Percentiles rank a stretch among this genome's conserved stretches.
Conservation (phyloP, 345 rosid genomes). For the Acer yangbiense region DNA sequence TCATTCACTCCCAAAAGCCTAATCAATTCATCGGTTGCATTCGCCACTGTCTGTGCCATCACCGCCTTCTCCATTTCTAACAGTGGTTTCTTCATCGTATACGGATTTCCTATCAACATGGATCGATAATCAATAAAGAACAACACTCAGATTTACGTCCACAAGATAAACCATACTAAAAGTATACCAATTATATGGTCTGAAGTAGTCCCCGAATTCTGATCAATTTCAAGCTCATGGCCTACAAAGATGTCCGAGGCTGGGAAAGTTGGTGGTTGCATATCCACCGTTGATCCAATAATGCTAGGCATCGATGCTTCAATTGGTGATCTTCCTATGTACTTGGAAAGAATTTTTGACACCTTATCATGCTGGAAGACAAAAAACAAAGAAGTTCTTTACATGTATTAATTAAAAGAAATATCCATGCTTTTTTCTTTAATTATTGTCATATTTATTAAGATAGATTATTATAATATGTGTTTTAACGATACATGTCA, state of each 20-base stretch:
- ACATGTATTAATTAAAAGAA: background rate
- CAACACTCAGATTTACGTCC: too few relatives aligned
- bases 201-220: background rate
- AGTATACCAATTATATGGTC: background rate
- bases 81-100: background rate
- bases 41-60: constrained; percentile 45
- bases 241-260: constrained; percentile 3
- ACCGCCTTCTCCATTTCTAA: constrained; percentile 37
- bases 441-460: background rate
- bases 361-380: constrained; percentile 47
- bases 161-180: too few relatives aligned
- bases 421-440: background rate
- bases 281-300: constrained; percentile 13
- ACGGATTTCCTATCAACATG: background rate
- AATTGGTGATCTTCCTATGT: constrained; percentile 35
- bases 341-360: constrained; percentile 34
- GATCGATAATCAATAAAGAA: too few relatives aligned
- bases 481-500: background rate
- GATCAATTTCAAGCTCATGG: constrained; percentile 15
- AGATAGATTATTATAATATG: background rate
- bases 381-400: background rate
- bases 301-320: constrained; percentile 10
- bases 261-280: constrained; percentile 1
- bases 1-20: constrained; percentile 43
- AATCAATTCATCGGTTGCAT: constrained; percentile 57